These are phyloP conservation scores for Wickerhamomyces mucosus DNA, from an alignment of 805 yeast species.

Conservation along the genomic window DNA sequence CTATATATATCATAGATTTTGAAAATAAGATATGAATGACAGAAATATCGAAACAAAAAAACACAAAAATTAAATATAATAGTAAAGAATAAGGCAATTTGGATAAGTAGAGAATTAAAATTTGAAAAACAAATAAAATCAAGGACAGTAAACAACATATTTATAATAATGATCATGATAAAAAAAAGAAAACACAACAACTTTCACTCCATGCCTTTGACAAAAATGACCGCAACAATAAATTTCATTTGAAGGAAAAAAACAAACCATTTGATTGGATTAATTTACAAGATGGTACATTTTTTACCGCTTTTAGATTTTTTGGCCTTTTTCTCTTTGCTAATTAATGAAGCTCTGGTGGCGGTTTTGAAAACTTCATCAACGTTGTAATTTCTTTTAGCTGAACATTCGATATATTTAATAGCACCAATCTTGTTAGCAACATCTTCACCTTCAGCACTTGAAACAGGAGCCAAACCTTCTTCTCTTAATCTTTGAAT, in stretches of 20 bases:
- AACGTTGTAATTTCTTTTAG: slow-evolving; percentile 84
- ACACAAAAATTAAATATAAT: too few species aligned
- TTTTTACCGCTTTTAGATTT: slow-evolving; percentile 38
- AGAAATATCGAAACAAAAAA: too few species aligned
- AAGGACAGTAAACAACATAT: too few species aligned
- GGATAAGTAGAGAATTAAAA: too few species aligned
- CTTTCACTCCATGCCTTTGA: too few species aligned
- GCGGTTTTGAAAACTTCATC: slow-evolving; percentile 90
- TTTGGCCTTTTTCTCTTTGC: slow-evolving; percentile 33
- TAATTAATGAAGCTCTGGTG: slow-evolving; percentile 76
- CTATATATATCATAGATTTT: too few species aligned
- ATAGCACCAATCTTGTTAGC: slow-evolving; percentile 86
- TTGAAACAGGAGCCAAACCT: slow-evolving; percentile 71
- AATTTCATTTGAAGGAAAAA: not conserved
- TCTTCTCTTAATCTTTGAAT: slow-evolving; percentile 66
- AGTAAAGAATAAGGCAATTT: too few species aligned
- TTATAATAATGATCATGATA: too few species aligned
- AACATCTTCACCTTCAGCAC: slow-evolving; percentile 77
- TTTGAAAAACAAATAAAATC: too few species aligned
- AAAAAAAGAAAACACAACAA: too few species aligned
- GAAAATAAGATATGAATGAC: too few species aligned
- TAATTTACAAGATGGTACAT: slow-evolving; percentile 53
- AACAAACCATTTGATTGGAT: not conserved
- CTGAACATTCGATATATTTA: slow-evolving; percentile 86
- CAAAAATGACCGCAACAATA: too few species aligned